Percentiles rank a stretch among this genome's conserved stretches.
Conservation (phyloP, 2,329 filamentous ascomycete genomes). For the Nemania bipapillata region DNA sequence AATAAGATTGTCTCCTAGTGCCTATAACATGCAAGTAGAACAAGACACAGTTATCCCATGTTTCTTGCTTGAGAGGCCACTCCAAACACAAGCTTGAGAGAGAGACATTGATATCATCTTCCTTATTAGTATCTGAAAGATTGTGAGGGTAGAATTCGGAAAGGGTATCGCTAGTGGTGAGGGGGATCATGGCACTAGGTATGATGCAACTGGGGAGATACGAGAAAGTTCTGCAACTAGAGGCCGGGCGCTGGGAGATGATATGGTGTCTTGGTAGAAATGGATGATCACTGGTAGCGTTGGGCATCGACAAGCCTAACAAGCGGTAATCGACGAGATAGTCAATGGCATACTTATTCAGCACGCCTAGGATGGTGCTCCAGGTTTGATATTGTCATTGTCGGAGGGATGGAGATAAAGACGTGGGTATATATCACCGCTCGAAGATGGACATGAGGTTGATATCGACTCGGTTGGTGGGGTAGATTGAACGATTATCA, state of each 20-base stretch:
- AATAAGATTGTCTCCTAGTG: conserved; percentile 16
- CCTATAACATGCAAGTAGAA: conserved; percentile 24
- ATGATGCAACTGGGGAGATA: conserved; percentile 9
- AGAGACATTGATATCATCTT: conserved; percentile 23
- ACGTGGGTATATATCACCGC: conserved; percentile 1
- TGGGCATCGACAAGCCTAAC: conserved; percentile 6
- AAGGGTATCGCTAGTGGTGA: conserved; percentile 1
- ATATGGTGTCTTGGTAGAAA: not conserved
- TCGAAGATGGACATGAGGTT: not conserved
- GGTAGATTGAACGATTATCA: not conserved
- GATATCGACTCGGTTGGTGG: conserved; percentile 27
- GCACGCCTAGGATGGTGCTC: not conserved
- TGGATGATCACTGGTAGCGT: conserved; percentile 13
- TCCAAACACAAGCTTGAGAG: conserved; percentile 21
- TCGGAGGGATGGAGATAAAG: conserved; percentile 4
- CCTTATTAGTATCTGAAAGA: conserved; percentile 22
- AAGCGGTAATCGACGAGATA: conserved; percentile 11
- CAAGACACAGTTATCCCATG: conserved; percentile 17
- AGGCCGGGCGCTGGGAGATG: not conserved
- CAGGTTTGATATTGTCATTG: not conserved
- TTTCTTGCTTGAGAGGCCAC: conserved; percentile 19
- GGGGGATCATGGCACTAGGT: conserved; percentile 17
- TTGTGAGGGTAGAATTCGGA: not conserved
- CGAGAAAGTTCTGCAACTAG: not conserved
- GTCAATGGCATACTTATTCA: conserved; percentile 20